Evolutionary conservation across 1,284 basidiomycete species (phyloP).

Genomic region (Cryptococcus sp.): DNA sequence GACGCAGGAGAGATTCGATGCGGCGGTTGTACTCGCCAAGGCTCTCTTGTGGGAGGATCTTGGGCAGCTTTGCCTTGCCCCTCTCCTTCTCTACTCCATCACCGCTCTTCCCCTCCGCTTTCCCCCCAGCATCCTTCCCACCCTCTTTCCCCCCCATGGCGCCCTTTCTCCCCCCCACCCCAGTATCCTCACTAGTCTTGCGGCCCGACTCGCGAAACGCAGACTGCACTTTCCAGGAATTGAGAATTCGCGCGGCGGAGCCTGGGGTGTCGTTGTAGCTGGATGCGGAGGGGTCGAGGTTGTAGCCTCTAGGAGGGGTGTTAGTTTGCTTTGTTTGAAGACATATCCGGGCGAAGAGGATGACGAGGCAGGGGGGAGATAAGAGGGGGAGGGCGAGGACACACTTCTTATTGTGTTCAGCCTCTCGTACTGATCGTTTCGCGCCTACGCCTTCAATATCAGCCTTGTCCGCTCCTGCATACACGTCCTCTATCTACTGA

Average conservation of each 20-base stretch:
- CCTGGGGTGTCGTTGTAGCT: conserved; percentile 42
- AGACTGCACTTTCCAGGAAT: conserved; percentile 34
- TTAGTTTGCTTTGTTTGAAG: too few relatives aligned
- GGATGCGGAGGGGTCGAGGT: conserved; percentile 33
- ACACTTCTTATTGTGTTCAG: conserved; percentile 38
- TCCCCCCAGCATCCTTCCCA: neutral
- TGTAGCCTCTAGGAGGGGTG: conserved; percentile 45
- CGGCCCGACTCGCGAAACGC: conserved; percentile 37
- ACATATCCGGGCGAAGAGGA: too few relatives aligned
- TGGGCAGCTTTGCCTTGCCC: conserved; percentile 7
- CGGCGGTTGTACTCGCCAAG: conserved; percentile 48
- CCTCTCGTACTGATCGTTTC: conserved; percentile 41
- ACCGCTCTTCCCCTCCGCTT: conserved; percentile 1
- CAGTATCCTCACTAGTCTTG: conserved; percentile 39
- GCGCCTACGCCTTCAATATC: conserved; percentile 33
- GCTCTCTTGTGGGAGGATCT: conserved; percentile 29
- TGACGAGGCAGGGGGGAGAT: neutral
- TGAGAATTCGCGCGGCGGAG: conserved; percentile 41
- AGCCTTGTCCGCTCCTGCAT: neutral
- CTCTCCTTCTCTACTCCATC: neutral
- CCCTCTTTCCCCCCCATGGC: conserved; percentile 4
- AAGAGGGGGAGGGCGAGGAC: conserved; percentile 2
- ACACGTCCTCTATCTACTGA: conserved; percentile 13
- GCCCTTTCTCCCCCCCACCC: conserved; percentile 17
- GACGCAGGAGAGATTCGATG: conserved; percentile 40